These are phyloP conservation scores for Crepidotus variabilis DNA, from an alignment of 768 basidiomycete species.

Conservation along the genomic window DNA sequence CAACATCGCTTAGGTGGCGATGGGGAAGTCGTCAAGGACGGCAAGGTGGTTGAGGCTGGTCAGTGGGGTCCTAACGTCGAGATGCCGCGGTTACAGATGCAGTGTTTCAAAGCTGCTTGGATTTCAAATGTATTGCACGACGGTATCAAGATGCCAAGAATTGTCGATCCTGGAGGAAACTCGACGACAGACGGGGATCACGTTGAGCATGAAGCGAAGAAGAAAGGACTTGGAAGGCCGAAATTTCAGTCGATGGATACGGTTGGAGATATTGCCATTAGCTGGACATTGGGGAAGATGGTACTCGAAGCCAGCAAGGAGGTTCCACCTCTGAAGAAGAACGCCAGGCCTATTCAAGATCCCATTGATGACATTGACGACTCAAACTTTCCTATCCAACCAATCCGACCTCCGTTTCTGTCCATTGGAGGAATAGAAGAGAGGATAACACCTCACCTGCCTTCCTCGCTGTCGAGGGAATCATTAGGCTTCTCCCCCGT, in stretches of 20 bases:
- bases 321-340: constrained; percentile 45
- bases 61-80: constrained; percentile 77
- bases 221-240: constrained; percentile 79
- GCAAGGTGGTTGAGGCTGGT: constrained; percentile 58
- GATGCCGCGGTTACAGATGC: constrained; percentile 85
- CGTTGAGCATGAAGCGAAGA: constrained; percentile 70
- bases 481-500: constrained; percentile 74
- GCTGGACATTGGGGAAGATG: constrained; percentile 99
- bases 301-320: constrained; percentile 95
- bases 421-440: constrained; percentile 61
- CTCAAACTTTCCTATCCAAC: constrained; percentile 46
- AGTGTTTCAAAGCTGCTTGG: constrained; percentile 99
- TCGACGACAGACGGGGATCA: constrained; percentile 63
- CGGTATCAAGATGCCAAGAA: constrained; percentile 90
- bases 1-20: constrained; percentile 53
- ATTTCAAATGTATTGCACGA: constrained; percentile 94
- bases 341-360: constrained; percentile 60
- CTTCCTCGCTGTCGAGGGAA: constrained; percentile 53
- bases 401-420: constrained; percentile 61
- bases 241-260: constrained; percentile 91
- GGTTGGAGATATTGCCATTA: constrained; percentile 91
- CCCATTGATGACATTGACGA: constrained; percentile 58
- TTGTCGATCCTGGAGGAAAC: constrained; percentile 84
- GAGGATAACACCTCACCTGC: constrained; percentile 62
- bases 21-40: constrained; percentile 59